Percentiles rank a stretch among this genome's conserved stretches.
phyloP scores from a whole-genome alignment of 2,329 filamentous ascomycete species.

The Trichophyton simii region DNA sequence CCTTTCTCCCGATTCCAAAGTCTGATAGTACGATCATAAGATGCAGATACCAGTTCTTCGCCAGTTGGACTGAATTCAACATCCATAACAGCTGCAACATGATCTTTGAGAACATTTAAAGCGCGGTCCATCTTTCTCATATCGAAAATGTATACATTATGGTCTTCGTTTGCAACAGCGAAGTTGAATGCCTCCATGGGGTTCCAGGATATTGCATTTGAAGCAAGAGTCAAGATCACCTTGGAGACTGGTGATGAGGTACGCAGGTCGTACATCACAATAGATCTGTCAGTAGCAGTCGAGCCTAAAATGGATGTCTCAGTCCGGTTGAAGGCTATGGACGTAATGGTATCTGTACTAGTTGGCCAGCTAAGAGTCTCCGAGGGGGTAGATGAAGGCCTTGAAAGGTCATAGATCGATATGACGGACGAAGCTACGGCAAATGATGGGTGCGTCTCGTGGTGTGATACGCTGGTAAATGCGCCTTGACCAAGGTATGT shows the following conservation, averaged over 20 bases:
- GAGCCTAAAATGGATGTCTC: conserved; percentile 86
- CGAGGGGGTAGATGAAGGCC: conserved; percentile 61
- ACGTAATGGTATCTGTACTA: conserved; percentile 76
- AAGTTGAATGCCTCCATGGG: conserved; percentile 96
- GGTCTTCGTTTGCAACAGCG: conserved; percentile 84
- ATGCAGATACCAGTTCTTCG: conserved; percentile 81
- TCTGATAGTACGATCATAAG: conserved; percentile 76
- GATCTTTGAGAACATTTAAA: conserved; percentile 78
- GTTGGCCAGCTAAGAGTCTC: conserved; percentile 82
- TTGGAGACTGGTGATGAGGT: conserved; percentile 74
- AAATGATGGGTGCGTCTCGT: conserved; percentile 65
- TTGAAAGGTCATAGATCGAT: conserved; percentile 76
- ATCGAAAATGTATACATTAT: conserved; percentile 87
- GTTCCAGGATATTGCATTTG: conserved; percentile 81
- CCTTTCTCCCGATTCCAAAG: conserved; percentile 71
- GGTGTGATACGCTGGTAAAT: conserved; percentile 74
- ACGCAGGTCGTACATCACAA: conserved; percentile 85
- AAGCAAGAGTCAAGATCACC: conserved; percentile 66
- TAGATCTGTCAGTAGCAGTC: conserved; percentile 67
- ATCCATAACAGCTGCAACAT: conserved; percentile 88
- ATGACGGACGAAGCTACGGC: conserved; percentile 64
- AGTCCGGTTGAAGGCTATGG: conserved; percentile 80
- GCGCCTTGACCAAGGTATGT: conserved; percentile 75
- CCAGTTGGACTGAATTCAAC: conserved; percentile 92
- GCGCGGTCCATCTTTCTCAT: conserved; percentile 82